A percentile compares a stretch with the other conserved stretches of the same genome.
Evolutionary conservation across 345 rosid species (phyloP).

Genomic region (Pugionium cornutum): DNA sequence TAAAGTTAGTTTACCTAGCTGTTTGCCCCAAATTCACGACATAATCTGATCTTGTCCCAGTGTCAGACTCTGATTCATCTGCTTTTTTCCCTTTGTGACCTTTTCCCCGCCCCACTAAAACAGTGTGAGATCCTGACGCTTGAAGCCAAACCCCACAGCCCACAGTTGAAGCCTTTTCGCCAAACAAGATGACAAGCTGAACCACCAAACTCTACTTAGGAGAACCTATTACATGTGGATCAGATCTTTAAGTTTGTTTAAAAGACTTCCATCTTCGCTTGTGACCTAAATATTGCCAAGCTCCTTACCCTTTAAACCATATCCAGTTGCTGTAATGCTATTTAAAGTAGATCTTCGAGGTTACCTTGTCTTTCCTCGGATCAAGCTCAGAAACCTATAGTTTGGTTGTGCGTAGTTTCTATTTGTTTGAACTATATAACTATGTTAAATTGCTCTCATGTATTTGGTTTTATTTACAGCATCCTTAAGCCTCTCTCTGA

Average conservation of each 20-base stretch:
- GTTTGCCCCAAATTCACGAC: conserved; percentile 43
- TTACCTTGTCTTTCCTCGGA: conserved; percentile 29
- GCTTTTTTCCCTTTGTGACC: conserved; percentile 73
- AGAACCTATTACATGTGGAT: conserved; percentile 61
- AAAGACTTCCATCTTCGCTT: conserved; percentile 55
- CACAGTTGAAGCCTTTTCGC: conserved; percentile 80
- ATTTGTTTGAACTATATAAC: conserved; percentile 33
- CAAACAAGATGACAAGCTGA: conserved; percentile 89
- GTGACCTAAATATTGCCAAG: conserved; percentile 59
- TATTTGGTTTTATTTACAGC: not conserved
- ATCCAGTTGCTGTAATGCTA: conserved; percentile 49
- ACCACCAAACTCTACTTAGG: conserved; percentile 73
- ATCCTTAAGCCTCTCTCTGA: conserved; percentile 21
- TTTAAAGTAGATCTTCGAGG: conserved; percentile 32
- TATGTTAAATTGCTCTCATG: conserved; percentile 8
- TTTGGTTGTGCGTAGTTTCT: conserved; percentile 22
- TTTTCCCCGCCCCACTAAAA: conserved; percentile 67
- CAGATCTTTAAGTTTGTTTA: conserved; percentile 46
- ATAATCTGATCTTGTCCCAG: conserved; percentile 36
- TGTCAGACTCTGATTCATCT: conserved; percentile 74
- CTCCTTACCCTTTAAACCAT: conserved; percentile 61
- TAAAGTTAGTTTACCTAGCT: conserved; percentile 52
- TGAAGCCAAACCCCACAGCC: conserved; percentile 81
- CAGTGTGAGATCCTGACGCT: conserved; percentile 94
- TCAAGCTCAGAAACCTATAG: conserved; percentile 34